Evolutionary conservation across 352 stramenopile species (phyloP), one percentile per base, ranked within the genome.

Genomic region (Globisporangium orthogonon): DNA sequence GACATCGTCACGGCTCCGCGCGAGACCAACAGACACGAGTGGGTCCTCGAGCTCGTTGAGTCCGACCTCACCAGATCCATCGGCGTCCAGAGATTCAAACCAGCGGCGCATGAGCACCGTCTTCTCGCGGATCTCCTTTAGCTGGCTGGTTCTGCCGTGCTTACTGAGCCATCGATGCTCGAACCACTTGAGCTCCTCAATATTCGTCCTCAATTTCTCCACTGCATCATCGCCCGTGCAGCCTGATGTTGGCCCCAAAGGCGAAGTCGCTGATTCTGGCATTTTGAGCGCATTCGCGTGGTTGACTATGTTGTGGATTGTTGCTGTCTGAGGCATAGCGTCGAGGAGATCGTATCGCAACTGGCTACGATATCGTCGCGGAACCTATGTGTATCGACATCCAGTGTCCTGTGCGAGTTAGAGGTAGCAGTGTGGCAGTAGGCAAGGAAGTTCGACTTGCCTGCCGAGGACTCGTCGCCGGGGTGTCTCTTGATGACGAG

Each of bases 41-140:
- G 87, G 87, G 37, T 94, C 83, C 41, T 91, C 83, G 10, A 96
- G 70, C 50, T 96, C 86, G 55, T 91, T 76, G 14, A 95, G 53
- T 3, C 85, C 83, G 18, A 95, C 82, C 49, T 89, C 83, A 2
- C 86, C 87, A 1, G 78, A 89, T 17, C 82, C 80, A 39, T 95
- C 87, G 1, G 76, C 58, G 56, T 96, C 87, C n/a, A 96, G 70
- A n/a, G 76, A 93, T 50, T 90, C 79, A 50, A 96, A 96, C 87
- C 87, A 96, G 33, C 73, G 78, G 3, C 78, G 62, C 64, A 94
- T 74, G 14, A 93, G 66, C 33, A 69, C 69, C 56, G 89, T 71
- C 49, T 91, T 86, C 49, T 86, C 73, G 2, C 83, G 80, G 7
- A 65, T 70, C 15, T 80, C 67, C 52, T 91, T 89, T n/a, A 93